Evolutionary conservation across 305 asterid genomes (phyloP).

Genomic region (Fraxinus sp.): DNA sequence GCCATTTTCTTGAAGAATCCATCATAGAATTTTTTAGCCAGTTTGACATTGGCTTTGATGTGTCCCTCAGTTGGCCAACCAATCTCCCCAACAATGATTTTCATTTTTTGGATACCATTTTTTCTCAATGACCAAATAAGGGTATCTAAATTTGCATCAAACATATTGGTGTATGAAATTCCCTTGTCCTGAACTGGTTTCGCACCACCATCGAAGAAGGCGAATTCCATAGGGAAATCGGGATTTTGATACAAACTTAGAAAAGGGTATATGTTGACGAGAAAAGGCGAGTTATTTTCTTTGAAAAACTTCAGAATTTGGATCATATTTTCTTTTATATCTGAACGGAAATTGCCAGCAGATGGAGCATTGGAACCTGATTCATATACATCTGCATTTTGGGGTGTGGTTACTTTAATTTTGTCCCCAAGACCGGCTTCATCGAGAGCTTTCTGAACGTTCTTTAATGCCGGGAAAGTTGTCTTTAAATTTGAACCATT

Average conservation of each 20-base stretch:
- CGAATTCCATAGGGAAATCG: slow-evolving; percentile 54
- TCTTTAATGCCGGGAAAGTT: slow-evolving; percentile 54
- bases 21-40: slow-evolving; percentile 55
- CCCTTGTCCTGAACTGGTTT: slow-evolving; percentile 45
- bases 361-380: slow-evolving; percentile 51
- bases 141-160: slow-evolving; percentile 72
- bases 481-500: slow-evolving; percentile 44
- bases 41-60: slow-evolving; percentile 23
- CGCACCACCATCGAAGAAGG: slow-evolving; percentile 59
- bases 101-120: slow-evolving; percentile 28
- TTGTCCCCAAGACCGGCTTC: slow-evolving; percentile 52
- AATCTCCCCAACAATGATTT: slow-evolving; percentile 60
- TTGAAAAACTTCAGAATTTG: slow-evolving; percentile 41
- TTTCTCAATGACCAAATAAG: slow-evolving; percentile 49
- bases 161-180: slow-evolving; percentile 47
- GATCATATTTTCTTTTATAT: slow-evolving; percentile 52
- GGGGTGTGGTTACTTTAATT: slow-evolving; percentile 71
- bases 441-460: slow-evolving; percentile 60
- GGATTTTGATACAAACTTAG: slow-evolving; percentile 52
- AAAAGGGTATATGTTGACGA: slow-evolving; percentile 75
- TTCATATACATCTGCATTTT: slow-evolving; percentile 70
- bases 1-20: slow-evolving; percentile 64
- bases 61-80: slow-evolving; percentile 82
- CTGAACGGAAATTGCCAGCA: slow-evolving; percentile 56
- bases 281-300: slow-evolving; percentile 55